Evolutionary conservation across 1,284 basidiomycete species (phyloP), one percentile per base, ranked within the genome.

Genomic region (Cryptococcus depauperatus): DNA sequence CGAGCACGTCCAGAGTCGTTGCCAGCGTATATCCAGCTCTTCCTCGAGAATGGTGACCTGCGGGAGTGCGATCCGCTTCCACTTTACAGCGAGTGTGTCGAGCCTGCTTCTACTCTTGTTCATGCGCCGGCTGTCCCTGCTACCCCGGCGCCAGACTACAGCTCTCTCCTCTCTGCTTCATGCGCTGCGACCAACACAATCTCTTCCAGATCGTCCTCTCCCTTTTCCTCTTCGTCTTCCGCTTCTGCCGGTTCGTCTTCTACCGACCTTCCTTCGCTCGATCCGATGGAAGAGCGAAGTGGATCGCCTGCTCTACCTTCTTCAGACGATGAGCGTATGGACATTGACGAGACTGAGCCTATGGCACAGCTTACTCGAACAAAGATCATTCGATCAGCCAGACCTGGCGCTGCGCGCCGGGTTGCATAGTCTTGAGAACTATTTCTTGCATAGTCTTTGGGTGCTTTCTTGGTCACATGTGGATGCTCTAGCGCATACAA

Each of bases 1-100:
- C 30, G 25, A 21, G 29, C 11, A 11, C 11, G n/a, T 10, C 9
- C 52, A 1, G 28, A 37, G 11, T 34, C 42, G 3, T 58, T 69
- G 0, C 68, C 69, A 3, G 56, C 68, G 3, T 71, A 69, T 47
- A 53, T 60, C 28, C 61, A 65, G 44, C 51, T 70, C 13, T 71
- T 61, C 53, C 58, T 64, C 41, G 68, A 69, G 56, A 69, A 69
- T 39, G 68, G 69, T 13, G 60, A 62, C 27, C 27, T 49, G 19
- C 51, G 62, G 25, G 59, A 63, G 40, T 64, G 67, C 40, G 69
- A 69, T 40, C 55, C 64, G 8, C 47, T 70, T 5, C 69, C 69
- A 3, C 40, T 66, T 4, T 71, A 71, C 52, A 41, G 30, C 8
- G 25, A 25, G 28, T 21, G 23, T 13, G 21, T 16, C 9, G 9